phyloP scores from a whole-genome alignment of 2,329 filamentous ascomycete genomes.

The Bipolaris oryzae region DNA sequence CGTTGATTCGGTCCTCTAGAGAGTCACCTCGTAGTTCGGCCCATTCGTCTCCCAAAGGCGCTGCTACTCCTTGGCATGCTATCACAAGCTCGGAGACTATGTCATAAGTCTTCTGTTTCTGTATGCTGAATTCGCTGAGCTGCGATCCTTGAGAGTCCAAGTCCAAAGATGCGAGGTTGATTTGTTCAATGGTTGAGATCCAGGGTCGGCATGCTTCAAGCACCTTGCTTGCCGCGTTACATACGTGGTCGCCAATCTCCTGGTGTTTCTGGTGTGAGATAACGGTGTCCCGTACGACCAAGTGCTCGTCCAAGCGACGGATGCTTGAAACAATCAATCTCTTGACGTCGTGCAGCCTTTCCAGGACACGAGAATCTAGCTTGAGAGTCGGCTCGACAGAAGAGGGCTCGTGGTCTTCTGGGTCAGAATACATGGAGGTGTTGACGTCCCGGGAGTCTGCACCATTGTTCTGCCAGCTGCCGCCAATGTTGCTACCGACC shows the following conservation, averaged over 20 bases:
- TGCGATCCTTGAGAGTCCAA: slow-evolving; percentile 83
- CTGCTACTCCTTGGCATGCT: slow-evolving; percentile 88
- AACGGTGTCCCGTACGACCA: slow-evolving; percentile 78
- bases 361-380: slow-evolving; percentile 78
- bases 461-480: slow-evolving; percentile 80
- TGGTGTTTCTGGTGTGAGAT: slow-evolving; percentile 79
- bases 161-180: slow-evolving; percentile 81
- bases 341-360: slow-evolving; percentile 84
- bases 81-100: slow-evolving; percentile 87
- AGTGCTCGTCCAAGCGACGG: slow-evolving; percentile 82
- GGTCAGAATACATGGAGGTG: slow-evolving; percentile 71
- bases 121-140: slow-evolving; percentile 81
- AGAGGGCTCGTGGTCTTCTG: slow-evolving; percentile 78
- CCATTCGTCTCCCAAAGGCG: slow-evolving; percentile 94
- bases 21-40: slow-evolving; percentile 88
- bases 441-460: slow-evolving; percentile 70
- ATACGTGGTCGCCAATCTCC: slow-evolving; percentile 80
- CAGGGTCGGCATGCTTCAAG: slow-evolving; percentile 89
- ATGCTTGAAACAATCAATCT: slow-evolving; percentile 84
- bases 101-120: slow-evolving; percentile 94
- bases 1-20: slow-evolving; percentile 81
- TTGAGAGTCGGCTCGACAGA: slow-evolving; percentile 71
- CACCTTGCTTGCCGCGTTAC: slow-evolving; percentile 76
- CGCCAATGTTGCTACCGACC: slow-evolving; percentile 79
- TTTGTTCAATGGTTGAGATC: slow-evolving; percentile 87